Conservation (phyloP, 495 filamentous ascomycete genomes). For the Penicillium chermesinum region DNA sequence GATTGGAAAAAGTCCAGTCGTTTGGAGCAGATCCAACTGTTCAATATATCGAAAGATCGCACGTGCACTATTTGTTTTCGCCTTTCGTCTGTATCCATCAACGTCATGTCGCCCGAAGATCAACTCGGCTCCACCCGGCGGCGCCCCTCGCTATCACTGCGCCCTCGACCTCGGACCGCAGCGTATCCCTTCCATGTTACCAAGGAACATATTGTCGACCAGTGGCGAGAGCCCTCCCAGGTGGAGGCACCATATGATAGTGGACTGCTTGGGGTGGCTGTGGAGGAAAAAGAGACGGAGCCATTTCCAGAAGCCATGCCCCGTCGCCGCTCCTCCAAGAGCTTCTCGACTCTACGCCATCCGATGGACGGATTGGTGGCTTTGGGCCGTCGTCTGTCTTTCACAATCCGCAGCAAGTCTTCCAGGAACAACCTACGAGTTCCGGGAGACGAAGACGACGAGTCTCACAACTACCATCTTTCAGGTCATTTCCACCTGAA, state of each 20-base stretch:
- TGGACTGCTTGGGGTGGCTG: conserved; percentile 15
- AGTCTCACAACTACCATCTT: conserved; percentile 11
- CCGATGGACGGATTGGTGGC: conserved; percentile 43
- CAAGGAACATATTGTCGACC: conserved; percentile 17
- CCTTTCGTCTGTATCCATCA: not conserved
- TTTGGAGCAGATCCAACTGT: not conserved
- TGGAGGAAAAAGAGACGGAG: conserved; percentile 31
- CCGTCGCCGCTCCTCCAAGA: conserved; percentile 38
- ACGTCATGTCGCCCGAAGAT: conserved; percentile 38
- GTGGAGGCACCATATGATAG: conserved; percentile 24
- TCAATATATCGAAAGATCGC: not conserved
- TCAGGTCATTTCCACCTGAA: conserved; percentile 12
- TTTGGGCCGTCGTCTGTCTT: conserved; percentile 41
- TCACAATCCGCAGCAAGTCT: conserved; percentile 41
- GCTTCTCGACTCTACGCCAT: conserved; percentile 44
- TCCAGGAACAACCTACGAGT: conserved; percentile 28
- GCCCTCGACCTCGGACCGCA: conserved; percentile 33
- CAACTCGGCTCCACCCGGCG: conserved; percentile 24
- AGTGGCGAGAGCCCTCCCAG: conserved; percentile 27
- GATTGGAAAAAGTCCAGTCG: not conserved
- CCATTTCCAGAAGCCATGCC: conserved; percentile 31
- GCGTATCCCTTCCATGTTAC: conserved; percentile 20
- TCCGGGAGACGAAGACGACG: conserved; percentile 11
- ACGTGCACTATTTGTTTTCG: not conserved
- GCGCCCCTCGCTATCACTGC: conserved; percentile 35